Percentiles rank a stretch among this genome's conserved stretches.
Conservation (phyloP, 495 filamentous ascomycete genomes). For the Polyplosphaeria fusca region DNA sequence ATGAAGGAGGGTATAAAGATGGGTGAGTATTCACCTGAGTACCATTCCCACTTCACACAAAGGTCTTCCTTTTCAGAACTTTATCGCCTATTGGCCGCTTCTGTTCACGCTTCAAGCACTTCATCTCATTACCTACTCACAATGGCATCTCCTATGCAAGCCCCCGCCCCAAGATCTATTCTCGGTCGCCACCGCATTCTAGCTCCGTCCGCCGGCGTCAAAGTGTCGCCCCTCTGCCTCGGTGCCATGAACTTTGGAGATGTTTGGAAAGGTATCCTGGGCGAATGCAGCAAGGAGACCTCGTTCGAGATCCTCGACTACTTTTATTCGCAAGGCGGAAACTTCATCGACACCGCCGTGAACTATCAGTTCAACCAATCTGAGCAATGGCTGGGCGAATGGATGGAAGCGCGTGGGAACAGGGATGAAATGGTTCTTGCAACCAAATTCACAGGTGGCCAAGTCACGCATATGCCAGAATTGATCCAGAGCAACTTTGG, state of each 20-base stretch:
- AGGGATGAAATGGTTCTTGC: constrained; percentile 66
- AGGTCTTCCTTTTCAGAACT: too few relatives aligned
- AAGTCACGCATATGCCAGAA: constrained; percentile 37
- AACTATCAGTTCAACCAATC: constrained; percentile 69
- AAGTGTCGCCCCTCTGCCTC: constrained; percentile 58
- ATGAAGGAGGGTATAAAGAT: too few relatives aligned
- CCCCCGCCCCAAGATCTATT: constrained; percentile 52
- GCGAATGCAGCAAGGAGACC: constrained; percentile 58
- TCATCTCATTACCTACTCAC: too few relatives aligned
- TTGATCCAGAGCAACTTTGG: constrained; percentile 55
- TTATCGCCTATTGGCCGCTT: too few relatives aligned
- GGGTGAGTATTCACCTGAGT: too few relatives aligned
- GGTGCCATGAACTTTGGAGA: constrained; percentile 64
- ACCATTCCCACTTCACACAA: too few relatives aligned
- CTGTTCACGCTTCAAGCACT: too few relatives aligned
- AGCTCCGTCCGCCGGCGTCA: constrained; percentile 55
- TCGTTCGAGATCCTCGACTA: constrained; percentile 65
- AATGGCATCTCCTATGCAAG: too few relatives aligned
- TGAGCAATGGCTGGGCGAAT: constrained; percentile 73
- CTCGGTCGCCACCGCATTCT: constrained; percentile 61
- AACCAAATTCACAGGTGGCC: constrained; percentile 61
- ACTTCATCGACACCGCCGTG: constrained; percentile 75
- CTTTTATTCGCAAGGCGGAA: constrained; percentile 65
- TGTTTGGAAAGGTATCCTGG: constrained; percentile 51
- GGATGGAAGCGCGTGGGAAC: constrained; percentile 56